Evolutionary conservation across 192 early-diverging fungal species (phyloP).

Genomic region (Gryganskiella cystojenkinii): DNA sequence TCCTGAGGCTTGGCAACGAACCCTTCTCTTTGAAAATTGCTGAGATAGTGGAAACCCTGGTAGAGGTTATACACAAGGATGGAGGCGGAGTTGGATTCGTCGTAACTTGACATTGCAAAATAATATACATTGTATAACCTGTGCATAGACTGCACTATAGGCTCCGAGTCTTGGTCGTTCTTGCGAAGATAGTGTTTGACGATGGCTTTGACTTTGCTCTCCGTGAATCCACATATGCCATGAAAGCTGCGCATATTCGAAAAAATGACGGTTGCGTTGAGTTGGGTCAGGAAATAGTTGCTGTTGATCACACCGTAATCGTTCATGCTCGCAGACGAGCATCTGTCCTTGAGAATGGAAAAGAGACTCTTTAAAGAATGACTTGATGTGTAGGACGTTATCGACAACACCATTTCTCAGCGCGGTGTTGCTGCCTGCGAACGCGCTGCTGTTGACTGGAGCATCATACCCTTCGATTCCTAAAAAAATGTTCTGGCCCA

Average conservation of each 20-base stretch:
- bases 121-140: conserved; percentile 52
- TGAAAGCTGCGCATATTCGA: conserved; percentile 34
- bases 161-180: conserved; percentile 28
- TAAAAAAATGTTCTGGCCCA: conserved; percentile 43
- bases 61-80: conserved; percentile 48
- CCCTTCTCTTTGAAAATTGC: conserved; percentile 27
- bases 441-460: conserved; percentile 43
- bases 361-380: conserved; percentile 49
- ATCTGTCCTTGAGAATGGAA: conserved; percentile 43
- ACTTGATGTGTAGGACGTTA: conserved; percentile 31
- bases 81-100: conserved; percentile 35
- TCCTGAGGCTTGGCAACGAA: conserved; percentile 47
- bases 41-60: conserved; percentile 45
- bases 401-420: conserved; percentile 19
- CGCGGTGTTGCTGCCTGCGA: conserved; percentile 23
- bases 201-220: conserved; percentile 51
- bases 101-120: conserved; percentile 31
- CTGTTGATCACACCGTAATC: conserved; percentile 35
- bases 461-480: conserved; percentile 53
- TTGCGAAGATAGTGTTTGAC: conserved; percentile 44
- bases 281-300: conserved; percentile 52
- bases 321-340: conserved; percentile 17
- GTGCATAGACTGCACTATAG: conserved; percentile 24
- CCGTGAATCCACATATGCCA: conserved; percentile 52
- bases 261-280: conserved; percentile 40